Evolutionary conservation across 2,329 filamentous ascomycete genomes (phyloP), one percentile per base, ranked within the genome.

Genomic region (Cordyceps tenuipes): DNA sequence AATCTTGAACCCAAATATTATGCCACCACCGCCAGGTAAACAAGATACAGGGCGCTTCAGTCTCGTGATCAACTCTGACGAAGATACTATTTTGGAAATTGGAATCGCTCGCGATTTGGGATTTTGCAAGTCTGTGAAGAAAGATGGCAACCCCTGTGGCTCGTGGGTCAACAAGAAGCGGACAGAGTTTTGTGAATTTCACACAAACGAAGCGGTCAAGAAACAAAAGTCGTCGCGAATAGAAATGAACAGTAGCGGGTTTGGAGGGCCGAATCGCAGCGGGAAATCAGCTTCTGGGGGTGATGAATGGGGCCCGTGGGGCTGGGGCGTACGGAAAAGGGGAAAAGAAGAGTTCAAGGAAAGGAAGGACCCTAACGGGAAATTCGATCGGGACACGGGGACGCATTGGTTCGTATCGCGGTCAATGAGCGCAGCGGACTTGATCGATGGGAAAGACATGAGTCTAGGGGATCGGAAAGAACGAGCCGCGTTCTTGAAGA

Each of bases 121-220:
- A 1, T 96, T 88, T 70, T 99, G 94, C 75, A 91, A 92, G 69
- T 85, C 86, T 7, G 77, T 91, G 64, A 91, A 89, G 70, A 93
- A 89, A 68, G 91, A 97, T 69, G 93, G 94, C 44, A 82, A 89
- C 60, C 76, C 82, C 51, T 99, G 94, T 72, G 85, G 82, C 39
- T 77, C 83, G 31, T 99, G 94, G 94, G 81, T 99, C 62, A 93
- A 99, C 72, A 85, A 83, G 64, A 85, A 91, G 57, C 90, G 91
- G 67, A 96, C 92, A 0, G 87, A 96, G 66, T 90, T 89, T 70
- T 99, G 94, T 75, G 91, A 96, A 64, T 99, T 88, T 66, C 94
- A 99, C 72, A 85, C 96, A 65, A 91, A 95, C 66, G 78, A 90
- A 29, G 87, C 90, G 29, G 76, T 97, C 3, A 82, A 86, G 59